Evolutionary conservation across 2,329 filamentous ascomycete genomes (phyloP), one percentile per base, ranked within the genome.

Genomic region (Aspergillus phoenicis): DNA sequence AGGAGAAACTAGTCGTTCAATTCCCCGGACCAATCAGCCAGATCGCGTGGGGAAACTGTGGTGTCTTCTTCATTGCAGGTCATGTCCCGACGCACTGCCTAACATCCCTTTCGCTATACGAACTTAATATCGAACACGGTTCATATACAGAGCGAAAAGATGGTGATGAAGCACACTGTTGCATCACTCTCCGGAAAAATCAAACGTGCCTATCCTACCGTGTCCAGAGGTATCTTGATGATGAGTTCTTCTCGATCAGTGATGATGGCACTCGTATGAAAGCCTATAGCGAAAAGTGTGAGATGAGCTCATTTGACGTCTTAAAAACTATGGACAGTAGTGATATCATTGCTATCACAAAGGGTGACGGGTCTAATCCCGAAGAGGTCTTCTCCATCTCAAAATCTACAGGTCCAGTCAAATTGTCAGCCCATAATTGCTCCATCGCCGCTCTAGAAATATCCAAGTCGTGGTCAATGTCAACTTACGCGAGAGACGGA

Each of bases 1-100:
- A 48, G 45, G 22, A 17, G 45, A 30, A 49, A 22, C n/a, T 5
- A 22, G 15, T 49, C 7, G 45, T 2, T 7, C 6, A 13, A n/a
- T 49, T 49, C 22, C 45, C 45, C 20, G 45, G 45, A 30, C 45
- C 45, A 26, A 49, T 49, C 45, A 49, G 20, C 45, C 45, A 49
- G 45, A 49, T 49, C 26, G 24, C 45, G 15, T 49, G 45, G 45
- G 45, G 10, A 15, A 49, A 28, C 24, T 49, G 45, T 49, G 45
- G 45, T 22, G 45, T 49, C 45, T 49, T 26, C 20, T 49, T 49
- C 45, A 30, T 49, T 13, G 45, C 45, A 10, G 45, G 45, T 26
- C 45, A 49, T 49, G 45, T 49, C 45, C 45, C 45, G 20, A 49
- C 45, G 20, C 45, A 49, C 24, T 30, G 45, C 20, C 6, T 49